A percentile compares a stretch with the other conserved stretches of the same genome.
Conservation (phyloP, 352 stramenopile genomes). For the Globisporangium yorkense region DNA sequence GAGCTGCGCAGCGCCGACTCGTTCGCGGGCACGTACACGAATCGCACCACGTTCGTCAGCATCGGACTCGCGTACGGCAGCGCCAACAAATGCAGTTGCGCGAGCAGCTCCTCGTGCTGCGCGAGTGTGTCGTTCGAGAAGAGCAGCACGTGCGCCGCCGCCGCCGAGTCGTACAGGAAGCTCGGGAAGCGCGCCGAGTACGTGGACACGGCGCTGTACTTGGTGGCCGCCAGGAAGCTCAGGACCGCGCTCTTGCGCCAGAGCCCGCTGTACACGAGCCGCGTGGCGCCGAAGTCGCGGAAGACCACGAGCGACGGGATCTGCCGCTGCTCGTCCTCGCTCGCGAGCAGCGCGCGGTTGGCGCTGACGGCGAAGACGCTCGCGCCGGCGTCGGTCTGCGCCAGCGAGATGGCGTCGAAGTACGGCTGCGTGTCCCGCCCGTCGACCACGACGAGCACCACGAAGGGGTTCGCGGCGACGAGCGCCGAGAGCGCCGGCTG, state of each 20-base stretch:
- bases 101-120: slow-evolving; percentile 15
- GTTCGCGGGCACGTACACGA: slow-evolving; percentile 21
- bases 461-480: slow-evolving; percentile 18
- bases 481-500: slow-evolving; percentile 11
- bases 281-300: slow-evolving; percentile 23
- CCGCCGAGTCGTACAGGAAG: slow-evolving; percentile 25
- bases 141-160: slow-evolving; percentile 27
- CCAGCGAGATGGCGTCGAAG: slow-evolving; percentile 25
- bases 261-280: slow-evolving; percentile 9
- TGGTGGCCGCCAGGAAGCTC: slow-evolving; percentile 24
- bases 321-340: slow-evolving; percentile 2
- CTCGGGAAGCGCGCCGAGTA: slow-evolving; percentile 16
- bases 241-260: slow-evolving; percentile 24
- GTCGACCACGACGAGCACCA: slow-evolving; percentile 31
- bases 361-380: slow-evolving; percentile 19
- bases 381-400: slow-evolving; percentile 17
- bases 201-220: slow-evolving; percentile 26
- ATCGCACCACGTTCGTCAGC: slow-evolving; percentile 16
- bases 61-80: slow-evolving; percentile 7
- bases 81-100: slow-evolving; percentile 12
- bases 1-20: slow-evolving; percentile 21
- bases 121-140: slow-evolving; percentile 18
- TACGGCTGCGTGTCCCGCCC: slow-evolving; percentile 24
- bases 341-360: slow-evolving; percentile 17
- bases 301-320: slow-evolving; percentile 24